Percentiles rank a stretch among this genome's conserved stretches.
phyloP scores from a whole-genome alignment of 352 stramenopile species.

The Globisporangium solare region DNA sequence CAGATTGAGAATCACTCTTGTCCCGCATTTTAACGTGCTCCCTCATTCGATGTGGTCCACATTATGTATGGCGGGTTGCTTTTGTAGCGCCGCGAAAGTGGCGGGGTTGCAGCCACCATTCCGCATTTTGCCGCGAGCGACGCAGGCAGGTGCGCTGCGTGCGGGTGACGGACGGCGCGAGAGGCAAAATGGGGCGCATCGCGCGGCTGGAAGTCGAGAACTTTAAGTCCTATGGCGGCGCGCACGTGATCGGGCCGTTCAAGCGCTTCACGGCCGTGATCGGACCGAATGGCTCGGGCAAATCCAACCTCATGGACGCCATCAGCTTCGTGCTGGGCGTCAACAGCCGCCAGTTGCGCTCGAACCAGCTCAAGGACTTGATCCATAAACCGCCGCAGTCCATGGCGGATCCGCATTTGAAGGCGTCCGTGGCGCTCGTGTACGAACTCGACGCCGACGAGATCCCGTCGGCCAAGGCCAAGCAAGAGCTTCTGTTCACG shows the following conservation, averaged over 20 bases:
- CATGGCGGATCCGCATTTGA: slow-evolving; percentile 29
- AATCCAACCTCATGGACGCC: slow-evolving; percentile 94
- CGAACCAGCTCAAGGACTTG: slow-evolving; percentile 95
- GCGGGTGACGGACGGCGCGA: too few species aligned
- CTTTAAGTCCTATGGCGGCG: slow-evolving; percentile 98
- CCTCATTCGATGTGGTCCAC: too few species aligned
- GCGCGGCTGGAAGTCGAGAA: slow-evolving; percentile 97
- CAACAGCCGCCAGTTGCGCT: slow-evolving; percentile 94
- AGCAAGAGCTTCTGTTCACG: slow-evolving; percentile 88
- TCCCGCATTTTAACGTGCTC: too few species aligned
- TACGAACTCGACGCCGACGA: slow-evolving; percentile 85
- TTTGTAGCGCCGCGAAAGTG: too few species aligned
- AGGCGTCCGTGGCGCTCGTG: slow-evolving; percentile 92
- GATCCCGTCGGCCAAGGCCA: slow-evolving; percentile 33
- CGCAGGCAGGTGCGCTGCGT: too few species aligned
- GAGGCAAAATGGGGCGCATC: slow-evolving; percentile 74
- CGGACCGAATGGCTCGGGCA: slow-evolving; percentile 95
- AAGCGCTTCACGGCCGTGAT: slow-evolving; percentile 97
- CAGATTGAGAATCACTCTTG: too few species aligned
- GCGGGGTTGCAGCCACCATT: too few species aligned
- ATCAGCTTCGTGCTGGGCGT: slow-evolving; percentile 98
- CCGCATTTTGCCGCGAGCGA: too few species aligned
- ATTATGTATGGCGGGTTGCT: too few species aligned
- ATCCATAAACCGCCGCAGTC: slow-evolving; percentile 85
- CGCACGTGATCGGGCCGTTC: slow-evolving; percentile 95